Evolutionary conservation across 257 asterid genomes (phyloP), one percentile per base, ranked within the genome.

Genomic region (Solanum pimpinellifolium): DNA sequence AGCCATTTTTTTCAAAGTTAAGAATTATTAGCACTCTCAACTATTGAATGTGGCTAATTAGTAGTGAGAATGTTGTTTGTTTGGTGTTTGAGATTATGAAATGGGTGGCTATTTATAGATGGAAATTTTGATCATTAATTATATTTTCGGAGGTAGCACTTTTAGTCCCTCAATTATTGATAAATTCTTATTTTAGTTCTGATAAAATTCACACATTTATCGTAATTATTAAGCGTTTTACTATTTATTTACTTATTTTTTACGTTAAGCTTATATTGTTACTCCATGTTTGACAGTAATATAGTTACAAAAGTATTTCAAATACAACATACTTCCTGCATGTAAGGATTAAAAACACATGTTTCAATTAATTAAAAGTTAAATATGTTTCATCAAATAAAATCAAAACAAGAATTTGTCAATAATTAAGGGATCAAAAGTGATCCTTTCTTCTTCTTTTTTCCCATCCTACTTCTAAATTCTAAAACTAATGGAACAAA

Each of bases 51-150:
- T 46, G 65, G 41, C 10, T 18, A 66, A 20, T 39, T 35, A 83
- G 83, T 12, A 25, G 49, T 33, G 69, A 18, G n/a, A 16, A 66
- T 69, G 62, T 2, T 68, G 46, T 29, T 85, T 42, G 86, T 42
- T 65, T 85, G 87, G 78, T 84, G 81, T 11, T 27, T 41, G 72
- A 39, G 4, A 65, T 42, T 20, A 62, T 84, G 66, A 46, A 85
- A 41, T 85, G 80, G 27, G 82, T 44, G 8, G 25, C 49, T 69
- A 85, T 85, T 85, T 85, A 85, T 85, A 85, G 70, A 4, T 68
- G 21, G 29, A 84, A n/a, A 27, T 20, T 65, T 15, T 83, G 60
- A 42, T 42, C 7, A 60, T 83, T 27, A 33, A 29, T 29, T 83
- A 29, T 1, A 37, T 69, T 29, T 14, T 69, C 3, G 75, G 23